Evolutionary conservation across 169 alveolate genomes (phyloP).

Genomic region (Babesia microti): DNA sequence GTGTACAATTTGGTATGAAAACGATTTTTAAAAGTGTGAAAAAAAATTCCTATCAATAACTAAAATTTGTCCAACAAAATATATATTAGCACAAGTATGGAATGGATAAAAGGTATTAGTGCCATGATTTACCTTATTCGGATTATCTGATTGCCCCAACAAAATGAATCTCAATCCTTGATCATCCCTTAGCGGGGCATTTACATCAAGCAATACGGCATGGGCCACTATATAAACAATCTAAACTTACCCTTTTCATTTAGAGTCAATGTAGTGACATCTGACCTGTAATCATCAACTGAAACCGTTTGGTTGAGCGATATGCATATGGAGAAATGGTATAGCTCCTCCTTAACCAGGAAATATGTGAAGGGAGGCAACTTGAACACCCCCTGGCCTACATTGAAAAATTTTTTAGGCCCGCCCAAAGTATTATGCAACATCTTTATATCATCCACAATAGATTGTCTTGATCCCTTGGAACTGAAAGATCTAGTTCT

Average conservation of each 20-base stretch:
- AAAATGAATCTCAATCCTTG: slow-evolving; percentile 22
- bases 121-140: slow-evolving; percentile 1
- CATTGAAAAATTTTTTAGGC: slow-evolving; percentile 6
- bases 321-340: slow-evolving; percentile 15
- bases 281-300: no score
- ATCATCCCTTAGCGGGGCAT: slow-evolving; percentile 14
- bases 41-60: no score
- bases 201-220: slow-evolving; percentile 17
- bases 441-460: slow-evolving; percentile 7
- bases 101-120: slow-evolving; percentile 6
- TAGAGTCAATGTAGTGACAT: no score
- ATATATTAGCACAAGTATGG: no score
- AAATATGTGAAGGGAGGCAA: slow-evolving; percentile 29
- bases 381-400: slow-evolving; percentile 19
- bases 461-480: slow-evolving; percentile 8
- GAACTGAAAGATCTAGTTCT: slow-evolving; percentile 11
- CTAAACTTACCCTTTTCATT: slow-evolving; percentile 1
- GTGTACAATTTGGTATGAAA: no score
- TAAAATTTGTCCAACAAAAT: no score
- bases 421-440: slow-evolving; percentile 16
- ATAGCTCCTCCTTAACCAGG: slow-evolving; percentile 25
- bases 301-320: slow-evolving; percentile 20
- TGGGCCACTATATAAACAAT: slow-evolving; percentile 8
- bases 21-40: no score
- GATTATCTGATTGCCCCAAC: slow-evolving; percentile 6